Evolutionary conservation across 108 stramenopile species (phyloP), one percentile per base, ranked within the genome.

Genomic region (Bacterosira constricta): DNA sequence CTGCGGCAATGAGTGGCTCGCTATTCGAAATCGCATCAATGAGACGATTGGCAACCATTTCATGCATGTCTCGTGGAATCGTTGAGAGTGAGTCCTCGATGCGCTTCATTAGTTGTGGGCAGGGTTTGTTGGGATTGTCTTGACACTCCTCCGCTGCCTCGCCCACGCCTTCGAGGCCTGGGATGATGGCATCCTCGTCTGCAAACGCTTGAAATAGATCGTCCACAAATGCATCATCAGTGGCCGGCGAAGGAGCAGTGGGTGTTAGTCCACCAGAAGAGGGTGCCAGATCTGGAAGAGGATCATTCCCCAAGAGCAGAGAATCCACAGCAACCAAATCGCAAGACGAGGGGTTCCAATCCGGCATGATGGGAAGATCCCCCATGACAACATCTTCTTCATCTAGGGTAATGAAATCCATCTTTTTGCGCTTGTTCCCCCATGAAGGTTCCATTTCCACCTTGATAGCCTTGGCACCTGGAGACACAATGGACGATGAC

Each of bases 11-110:
- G 50, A 71, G 82, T 73, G 76, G 66, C 30, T 75, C 62, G 18
- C 84, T 56, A 34, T 64, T 68, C n/a, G 75, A 73, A 53, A 94
- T 91, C 15, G 90, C 80, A 41, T 79, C 70, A 55, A 94, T 86
- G 27, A 94, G 66, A 30, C 90, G 87, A 59, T 91, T 80, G 20
- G 91, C 88, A 57, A 94, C 84, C 71, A 90, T 70, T 66, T 90
- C 89, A 61, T 94, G 93, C 50, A 94, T 82, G 0, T 88, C 86
- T 47, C 78, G 76, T 8, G 93, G 93, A 26, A 94, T 61, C 1
- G 87, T 60, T 5, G 82, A 70, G 34, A 94, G 77, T 6, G 93
- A 90, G 45, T 94, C 89, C 21, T 84, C 71, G 20, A 94, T 84
- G 49, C 86, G 79, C 64, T 82, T 77, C 90, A 94, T 94, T 44